Base-by-base conservation (phyloP, 306 rosid genomes). In the Begonia peltatifolia region DNA sequence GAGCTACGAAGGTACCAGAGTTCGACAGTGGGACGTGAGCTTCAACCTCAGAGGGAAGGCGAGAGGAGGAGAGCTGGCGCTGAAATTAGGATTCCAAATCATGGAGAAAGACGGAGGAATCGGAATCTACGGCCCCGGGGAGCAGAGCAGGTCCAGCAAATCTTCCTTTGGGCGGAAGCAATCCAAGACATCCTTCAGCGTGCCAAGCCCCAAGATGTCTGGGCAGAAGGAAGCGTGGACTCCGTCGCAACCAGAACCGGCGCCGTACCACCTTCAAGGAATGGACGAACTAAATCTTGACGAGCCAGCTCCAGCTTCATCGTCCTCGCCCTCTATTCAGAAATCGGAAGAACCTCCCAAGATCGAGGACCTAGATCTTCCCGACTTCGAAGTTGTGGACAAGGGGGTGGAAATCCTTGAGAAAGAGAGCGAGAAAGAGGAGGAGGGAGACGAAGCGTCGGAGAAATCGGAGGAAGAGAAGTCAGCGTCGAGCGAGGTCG, bases 21-120 rank as follows among this genome's bases (percentile, higher is more conserved):
- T 90, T 72, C 72, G 87, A 58, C 92, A 79, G 57, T 92, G 96
- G 99, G 96, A 92, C 59, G 64, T 64, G 0, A 76, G 81, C 65
- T 92, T 86, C 55, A 64, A 47, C 23, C 76, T 92, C 14, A 72
- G 64, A 35, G 99, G 99, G 10, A 92, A 86, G 78, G 99, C 99
- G 1, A 80, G 71, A 68, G 96, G 84, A 46, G 99, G 94, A 50
- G 88, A 85, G 51, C 74, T 90, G 18, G 83, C 81, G n/a, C 61
- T 92, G 56, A 92, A 92, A 69, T 69, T 92, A 50, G 96, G 94
- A 22, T 86, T 92, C 57, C 99, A 92, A 70, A 81, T 92, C 51
- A 82, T 92, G 96, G 96, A 92, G 76, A 90, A 86, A 55, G 99
- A 92, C 58, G 96, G 93, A 46, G 89, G 83, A 53, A 52, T 83